Percentiles rank a stretch among this genome's conserved stretches.
Evolutionary conservation across 257 asterid species (phyloP).

Genomic region (Nicotiana otophora): DNA sequence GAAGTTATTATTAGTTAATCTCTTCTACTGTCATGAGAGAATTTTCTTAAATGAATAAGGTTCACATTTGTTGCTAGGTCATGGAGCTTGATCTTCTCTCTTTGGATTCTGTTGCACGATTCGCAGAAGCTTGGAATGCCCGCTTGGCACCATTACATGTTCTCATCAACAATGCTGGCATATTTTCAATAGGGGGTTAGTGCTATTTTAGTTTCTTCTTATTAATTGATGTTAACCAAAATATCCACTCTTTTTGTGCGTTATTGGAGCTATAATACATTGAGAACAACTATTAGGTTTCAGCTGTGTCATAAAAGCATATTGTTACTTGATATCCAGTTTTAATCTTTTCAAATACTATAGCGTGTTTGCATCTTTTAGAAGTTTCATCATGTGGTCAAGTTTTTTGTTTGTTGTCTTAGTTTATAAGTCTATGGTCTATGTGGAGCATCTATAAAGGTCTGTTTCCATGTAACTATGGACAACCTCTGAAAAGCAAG

Average conservation of each 20-base stretch:
- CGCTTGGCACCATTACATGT: slow-evolving; percentile 68
- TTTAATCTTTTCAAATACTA: neutral
- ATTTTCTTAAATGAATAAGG: neutral
- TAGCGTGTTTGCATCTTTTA: neutral
- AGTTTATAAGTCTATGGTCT: neutral
- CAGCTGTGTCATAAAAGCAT: neutral
- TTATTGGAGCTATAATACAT: neutral
- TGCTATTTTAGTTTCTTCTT: neutral
- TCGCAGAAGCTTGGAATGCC: slow-evolving; percentile 82
- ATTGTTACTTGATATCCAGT: neutral
- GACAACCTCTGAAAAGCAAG: neutral
- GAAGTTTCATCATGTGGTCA: neutral
- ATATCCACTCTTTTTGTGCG: neutral
- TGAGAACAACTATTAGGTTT: neutral
- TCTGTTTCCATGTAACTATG: neutral
- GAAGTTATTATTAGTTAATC: neutral
- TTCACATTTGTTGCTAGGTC: slow-evolving; percentile 36
- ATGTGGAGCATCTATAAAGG: neutral
- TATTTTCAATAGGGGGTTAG: slow-evolving; percentile 83
- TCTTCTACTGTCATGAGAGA: neutral
- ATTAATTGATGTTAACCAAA: neutral
- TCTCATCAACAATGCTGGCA: slow-evolving; percentile 91
- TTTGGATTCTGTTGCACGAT: slow-evolving; percentile 77
- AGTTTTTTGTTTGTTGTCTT: neutral
- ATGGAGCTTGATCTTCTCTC: slow-evolving; percentile 96